phyloP scores from a whole-genome alignment of 2,329 filamentous ascomycete genomes.

The Arachnopeziza araneosa region DNA sequence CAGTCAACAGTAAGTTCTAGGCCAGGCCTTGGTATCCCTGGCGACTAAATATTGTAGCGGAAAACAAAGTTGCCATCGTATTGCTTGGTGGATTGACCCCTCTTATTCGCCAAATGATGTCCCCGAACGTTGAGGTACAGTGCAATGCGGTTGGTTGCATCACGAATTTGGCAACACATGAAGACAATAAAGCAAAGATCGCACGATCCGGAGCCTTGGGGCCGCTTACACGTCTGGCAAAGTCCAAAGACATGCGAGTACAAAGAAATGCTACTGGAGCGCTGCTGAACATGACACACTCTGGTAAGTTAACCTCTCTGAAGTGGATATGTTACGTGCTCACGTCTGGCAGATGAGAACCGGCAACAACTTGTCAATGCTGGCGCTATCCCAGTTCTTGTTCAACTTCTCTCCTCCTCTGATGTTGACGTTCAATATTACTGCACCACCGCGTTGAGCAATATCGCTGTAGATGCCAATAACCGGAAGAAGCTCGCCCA shows the following conservation, averaged over 20 bases:
- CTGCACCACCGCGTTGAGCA: conserved; percentile 96
- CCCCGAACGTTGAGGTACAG: conserved; percentile 94
- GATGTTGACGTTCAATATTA: conserved; percentile 99
- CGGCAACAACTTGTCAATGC: conserved; percentile 95
- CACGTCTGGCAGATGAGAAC: conserved; percentile 70
- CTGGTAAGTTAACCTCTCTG: conserved; percentile 54
- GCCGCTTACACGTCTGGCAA: conserved; percentile 84
- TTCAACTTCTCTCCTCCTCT: conserved; percentile 84
- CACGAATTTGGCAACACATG: conserved; percentile 94
- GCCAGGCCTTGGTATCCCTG: not conserved
- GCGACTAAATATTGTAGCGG: conserved; percentile 50
- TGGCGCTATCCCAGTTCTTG: conserved; percentile 94
- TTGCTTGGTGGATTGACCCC: conserved; percentile 83
- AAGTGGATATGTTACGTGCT: conserved; percentile 5
- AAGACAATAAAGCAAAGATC: conserved; percentile 99
- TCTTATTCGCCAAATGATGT: conserved; percentile 97
- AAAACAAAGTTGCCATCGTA: conserved; percentile 97
- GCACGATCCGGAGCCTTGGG: conserved; percentile 88
- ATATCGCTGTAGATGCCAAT: conserved; percentile 89
- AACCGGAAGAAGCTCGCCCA: conserved; percentile 89
- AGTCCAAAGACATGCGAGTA: conserved; percentile 97
- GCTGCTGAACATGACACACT: conserved; percentile 98
- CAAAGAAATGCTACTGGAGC: conserved; percentile 96
- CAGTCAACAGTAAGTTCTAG: conserved; percentile 76
- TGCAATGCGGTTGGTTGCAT: conserved; percentile 99